Conservation (phyloP, 208 protist genomes). For the Leishmania martiniquensis region DNA sequence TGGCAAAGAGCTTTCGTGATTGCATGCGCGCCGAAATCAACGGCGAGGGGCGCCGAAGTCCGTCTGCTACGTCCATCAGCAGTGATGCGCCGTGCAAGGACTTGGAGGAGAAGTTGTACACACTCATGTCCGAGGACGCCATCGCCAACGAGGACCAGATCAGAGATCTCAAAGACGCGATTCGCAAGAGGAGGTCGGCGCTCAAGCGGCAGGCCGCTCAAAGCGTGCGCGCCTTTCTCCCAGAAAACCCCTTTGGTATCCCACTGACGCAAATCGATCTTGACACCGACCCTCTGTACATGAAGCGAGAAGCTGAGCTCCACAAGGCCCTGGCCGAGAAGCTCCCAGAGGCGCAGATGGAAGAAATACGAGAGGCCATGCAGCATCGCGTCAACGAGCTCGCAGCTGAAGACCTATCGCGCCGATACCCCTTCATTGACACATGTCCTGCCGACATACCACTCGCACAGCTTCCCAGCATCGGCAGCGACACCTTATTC, state of each 20-base stretch:
- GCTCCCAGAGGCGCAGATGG: background rate
- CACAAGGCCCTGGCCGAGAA: constrained; percentile 8
- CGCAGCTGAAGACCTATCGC: constrained; percentile 34
- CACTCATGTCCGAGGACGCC: constrained; percentile 43
- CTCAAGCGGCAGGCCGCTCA: constrained; percentile 34
- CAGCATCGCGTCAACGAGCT: constrained; percentile 57
- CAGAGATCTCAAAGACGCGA: constrained; percentile 40
- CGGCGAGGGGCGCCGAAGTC: constrained; percentile 15
- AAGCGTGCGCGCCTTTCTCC: constrained; percentile 36
- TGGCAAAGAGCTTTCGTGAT: constrained; percentile 39
- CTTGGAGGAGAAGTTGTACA: constrained; percentile 55
- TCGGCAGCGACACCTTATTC: constrained; percentile 40
- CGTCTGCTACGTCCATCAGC: constrained; percentile 32
- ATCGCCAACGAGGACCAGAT: constrained; percentile 36
- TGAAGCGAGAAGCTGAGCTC: constrained; percentile 36
- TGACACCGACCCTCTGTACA: constrained; percentile 38
- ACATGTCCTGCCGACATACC: constrained; percentile 31
- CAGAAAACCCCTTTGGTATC: constrained; percentile 50
- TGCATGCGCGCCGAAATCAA: constrained; percentile 43
- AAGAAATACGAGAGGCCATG: constrained; percentile 29
- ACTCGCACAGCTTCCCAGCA: constrained; percentile 22
- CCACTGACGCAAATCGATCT: constrained; percentile 35
- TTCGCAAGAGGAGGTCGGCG: constrained; percentile 45
- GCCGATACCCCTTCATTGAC: constrained; percentile 39
- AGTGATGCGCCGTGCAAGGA: constrained; percentile 50